Conservation (phyloP, 2,329 filamentous ascomycete genomes). For the Botrytis aclada region DNA sequence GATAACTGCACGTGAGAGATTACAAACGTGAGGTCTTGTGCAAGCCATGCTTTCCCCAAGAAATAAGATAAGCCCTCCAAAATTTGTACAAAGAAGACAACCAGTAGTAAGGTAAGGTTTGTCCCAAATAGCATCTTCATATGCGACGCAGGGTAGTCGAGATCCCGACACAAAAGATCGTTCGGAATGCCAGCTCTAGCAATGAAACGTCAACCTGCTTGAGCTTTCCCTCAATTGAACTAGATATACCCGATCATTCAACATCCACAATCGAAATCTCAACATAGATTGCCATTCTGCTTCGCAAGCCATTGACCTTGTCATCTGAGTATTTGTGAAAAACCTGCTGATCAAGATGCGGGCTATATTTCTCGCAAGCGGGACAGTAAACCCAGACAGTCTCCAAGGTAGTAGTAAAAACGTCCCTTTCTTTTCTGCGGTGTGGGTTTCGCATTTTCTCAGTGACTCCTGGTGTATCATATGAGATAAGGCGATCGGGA, state of each 20-base stretch:
- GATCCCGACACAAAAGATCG: neutral
- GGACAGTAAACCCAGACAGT: neutral
- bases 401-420: neutral
- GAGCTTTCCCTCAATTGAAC: neutral
- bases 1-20: no score
- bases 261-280: neutral
- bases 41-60: neutral
- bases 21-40: neutral
- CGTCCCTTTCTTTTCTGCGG: neutral
- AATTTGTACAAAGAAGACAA: neutral
- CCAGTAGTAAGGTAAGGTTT: neutral
- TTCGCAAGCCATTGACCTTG: neutral
- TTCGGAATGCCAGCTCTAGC: neutral
- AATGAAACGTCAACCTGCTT: neutral
- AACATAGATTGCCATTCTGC: neutral
- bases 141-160: neutral
- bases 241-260: neutral
- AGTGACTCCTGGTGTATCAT: neutral
- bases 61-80: neutral
- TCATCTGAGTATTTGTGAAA: neutral
- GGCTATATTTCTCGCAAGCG: neutral
- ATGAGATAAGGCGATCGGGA: neutral
- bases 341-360: neutral
- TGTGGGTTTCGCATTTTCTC: neutral
- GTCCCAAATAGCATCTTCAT: neutral